A percentile compares a stretch with the other conserved stretches of the same genome.
Evolutionary conservation across 2,329 filamentous ascomycete species (phyloP).

Genomic region (Colletotrichum tropicale): DNA sequence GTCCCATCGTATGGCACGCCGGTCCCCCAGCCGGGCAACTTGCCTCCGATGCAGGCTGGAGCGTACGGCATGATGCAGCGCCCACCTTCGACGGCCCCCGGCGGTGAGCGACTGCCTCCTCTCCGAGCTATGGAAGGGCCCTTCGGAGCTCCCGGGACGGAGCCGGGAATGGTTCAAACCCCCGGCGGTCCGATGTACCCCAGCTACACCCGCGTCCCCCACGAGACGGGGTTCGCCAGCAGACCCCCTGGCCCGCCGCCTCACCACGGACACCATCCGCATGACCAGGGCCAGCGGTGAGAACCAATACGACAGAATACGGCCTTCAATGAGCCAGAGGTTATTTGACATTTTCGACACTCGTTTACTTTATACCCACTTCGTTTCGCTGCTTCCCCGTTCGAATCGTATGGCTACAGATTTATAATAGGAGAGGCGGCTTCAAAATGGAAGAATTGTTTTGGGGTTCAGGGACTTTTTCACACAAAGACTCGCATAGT

Average conservation of each 20-base stretch:
- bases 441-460: neutral
- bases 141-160: neutral
- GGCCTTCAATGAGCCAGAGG: neutral
- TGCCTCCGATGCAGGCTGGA: constrained; percentile 46
- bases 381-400: constrained; percentile 3
- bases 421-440: constrained; percentile 9
- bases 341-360: neutral
- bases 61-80: constrained; percentile 40
- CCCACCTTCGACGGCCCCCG: constrained; percentile 39
- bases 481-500: constrained; percentile 19
- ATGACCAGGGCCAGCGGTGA: constrained; percentile 11
- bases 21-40: constrained; percentile 34
- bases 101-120: constrained; percentile 51
- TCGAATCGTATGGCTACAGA: constrained; percentile 4
- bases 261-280: constrained; percentile 1
- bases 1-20: constrained; percentile 43
- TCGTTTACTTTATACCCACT: constrained; percentile 14
- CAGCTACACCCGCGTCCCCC: constrained; percentile 18
- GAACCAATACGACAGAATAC: constrained; percentile 1
- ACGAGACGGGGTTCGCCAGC: constrained; percentile 22
- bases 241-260: neutral
- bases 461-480: neutral
- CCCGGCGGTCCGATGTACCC: constrained; percentile 15
- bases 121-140: constrained; percentile 49
- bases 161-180: neutral